Base-by-base conservation (phyloP, 257 asterid species). In the Solanum corneliomulleri region DNA sequence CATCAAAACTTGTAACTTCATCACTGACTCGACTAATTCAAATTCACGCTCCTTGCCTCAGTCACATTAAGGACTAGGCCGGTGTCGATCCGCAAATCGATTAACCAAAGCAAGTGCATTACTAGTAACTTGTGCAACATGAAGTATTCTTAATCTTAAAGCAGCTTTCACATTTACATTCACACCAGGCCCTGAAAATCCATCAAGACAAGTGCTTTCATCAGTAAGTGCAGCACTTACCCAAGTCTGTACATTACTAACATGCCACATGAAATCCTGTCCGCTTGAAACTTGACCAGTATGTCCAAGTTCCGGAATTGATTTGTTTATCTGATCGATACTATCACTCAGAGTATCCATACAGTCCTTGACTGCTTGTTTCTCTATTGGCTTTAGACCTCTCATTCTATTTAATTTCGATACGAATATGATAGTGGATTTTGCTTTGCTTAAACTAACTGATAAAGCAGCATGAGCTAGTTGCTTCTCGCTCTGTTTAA, bases 191-290 rank as follows among this genome's bases (percentile, higher is more conserved):
- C 93, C 91, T 3, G 89, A 35, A 35, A 94, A 90, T 11, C 94
- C 95, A 20, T 88, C 90, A 0, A 92, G 84, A 47, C 97, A 94
- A 78, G 91, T 93, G 85, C 90, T 90, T 4, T 89, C 91, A 37
- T 93, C 71, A 16, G 97, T 94, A 1, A 94, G 86, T 14, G 97
- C 95, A 3, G 97, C 84, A 85, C 97, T 94, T 7, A 92, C 91
- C 97, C 97, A 94, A n/a, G 97, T 91, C 88, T 91, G 92, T 16
- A 94, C 96, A 84, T 94, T 95, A 86, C 96, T 89, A 75, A 94
- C 91, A 84, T 89, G 98, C 96, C 96, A 92, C 85, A 62, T 70
- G 69, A 93, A 94, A 35, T 92, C 91, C 86, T 86, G 92, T 25
- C 91, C 90, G 0, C 86, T 60, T 6, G 84, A 71, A 60, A 83